Conservation (phyloP, 495 filamentous ascomycete species). For the Acidomyces sp. region DNA sequence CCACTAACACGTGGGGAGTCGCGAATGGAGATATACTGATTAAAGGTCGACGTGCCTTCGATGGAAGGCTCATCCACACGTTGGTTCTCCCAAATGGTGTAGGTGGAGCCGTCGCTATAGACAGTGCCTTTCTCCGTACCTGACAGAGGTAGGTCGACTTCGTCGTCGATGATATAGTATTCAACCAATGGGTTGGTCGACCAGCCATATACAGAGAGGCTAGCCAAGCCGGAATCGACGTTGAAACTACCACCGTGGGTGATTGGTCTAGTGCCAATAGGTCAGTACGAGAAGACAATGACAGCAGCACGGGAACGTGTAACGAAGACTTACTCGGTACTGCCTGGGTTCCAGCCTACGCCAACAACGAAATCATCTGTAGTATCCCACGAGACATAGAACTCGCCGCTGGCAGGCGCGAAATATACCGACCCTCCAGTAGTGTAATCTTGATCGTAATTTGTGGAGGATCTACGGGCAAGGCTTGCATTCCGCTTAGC, state of each 20-base stretch:
- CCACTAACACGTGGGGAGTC: constrained; percentile 36
- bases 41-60: constrained; percentile 41
- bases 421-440: no score
- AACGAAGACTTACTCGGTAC: neutral
- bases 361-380: constrained; percentile 12
- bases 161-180: constrained; percentile 48
- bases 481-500: no score
- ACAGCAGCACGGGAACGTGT: neutral
- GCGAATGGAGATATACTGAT: constrained; percentile 47
- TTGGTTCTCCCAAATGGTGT: constrained; percentile 48
- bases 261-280: constrained; percentile 25
- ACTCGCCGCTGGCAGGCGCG: no score
- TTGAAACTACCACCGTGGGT: constrained; percentile 39
- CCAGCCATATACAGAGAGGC: constrained; percentile 51
- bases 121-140: constrained; percentile 42
- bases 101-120: constrained; percentile 45
- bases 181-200: constrained; percentile 44
- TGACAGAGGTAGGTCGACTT: constrained; percentile 34
- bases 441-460: no score
- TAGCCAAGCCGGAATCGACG: constrained; percentile 33
- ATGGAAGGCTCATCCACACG: constrained; percentile 48
- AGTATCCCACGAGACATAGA: constrained; percentile 10
- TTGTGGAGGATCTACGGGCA: no score
- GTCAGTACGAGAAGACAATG: no score
- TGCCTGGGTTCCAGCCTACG: constrained; percentile 4